These are phyloP conservation scores for Penicillium sp. DNA, from an alignment of 2,329 filamentous ascomycete genomes.

Conservation along the genomic window DNA sequence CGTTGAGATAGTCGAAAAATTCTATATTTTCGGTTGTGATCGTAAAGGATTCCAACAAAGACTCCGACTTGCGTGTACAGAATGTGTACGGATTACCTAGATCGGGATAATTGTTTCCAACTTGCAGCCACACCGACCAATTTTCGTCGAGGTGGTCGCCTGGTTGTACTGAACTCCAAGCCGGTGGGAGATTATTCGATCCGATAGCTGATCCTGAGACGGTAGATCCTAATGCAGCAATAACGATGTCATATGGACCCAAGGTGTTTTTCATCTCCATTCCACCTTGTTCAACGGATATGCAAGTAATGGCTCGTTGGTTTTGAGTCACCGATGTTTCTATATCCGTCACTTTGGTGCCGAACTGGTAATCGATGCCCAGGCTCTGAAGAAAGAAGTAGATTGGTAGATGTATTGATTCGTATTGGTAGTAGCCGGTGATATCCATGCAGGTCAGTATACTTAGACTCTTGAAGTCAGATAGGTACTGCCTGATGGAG, in stretches of 20 bases:
- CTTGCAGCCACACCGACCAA: constrained; percentile 43
- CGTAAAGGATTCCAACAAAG: constrained; percentile 44
- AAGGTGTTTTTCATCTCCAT: not conserved
- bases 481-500: constrained; percentile 10
- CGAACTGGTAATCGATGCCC: constrained; percentile 15
- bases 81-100: constrained; percentile 45
- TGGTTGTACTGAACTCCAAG: not conserved
- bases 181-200: constrained; percentile 3
- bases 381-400: constrained; percentile 7
- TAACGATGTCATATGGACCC: constrained; percentile 9
- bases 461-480: constrained; percentile 7
- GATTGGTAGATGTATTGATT: constrained; percentile 12
- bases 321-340: not conserved
- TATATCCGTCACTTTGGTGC: constrained; percentile 9
- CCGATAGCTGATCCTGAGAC: constrained; percentile 12
- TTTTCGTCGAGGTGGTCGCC: constrained; percentile 27
- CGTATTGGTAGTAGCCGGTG: constrained; percentile 15
- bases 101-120: constrained; percentile 35
- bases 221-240: constrained; percentile 13
- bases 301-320: not conserved
- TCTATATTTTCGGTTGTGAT: constrained; percentile 37
- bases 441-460: constrained; percentile 14
- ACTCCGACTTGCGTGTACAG: constrained; percentile 35
- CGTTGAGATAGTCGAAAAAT: constrained; percentile 27
- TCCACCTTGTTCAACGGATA: not conserved